A percentile compares a stretch with the other conserved stretches of the same genome.
Evolutionary conservation across 208 protist genomes (phyloP).

Genomic region (Leishmania tropica): DNA sequence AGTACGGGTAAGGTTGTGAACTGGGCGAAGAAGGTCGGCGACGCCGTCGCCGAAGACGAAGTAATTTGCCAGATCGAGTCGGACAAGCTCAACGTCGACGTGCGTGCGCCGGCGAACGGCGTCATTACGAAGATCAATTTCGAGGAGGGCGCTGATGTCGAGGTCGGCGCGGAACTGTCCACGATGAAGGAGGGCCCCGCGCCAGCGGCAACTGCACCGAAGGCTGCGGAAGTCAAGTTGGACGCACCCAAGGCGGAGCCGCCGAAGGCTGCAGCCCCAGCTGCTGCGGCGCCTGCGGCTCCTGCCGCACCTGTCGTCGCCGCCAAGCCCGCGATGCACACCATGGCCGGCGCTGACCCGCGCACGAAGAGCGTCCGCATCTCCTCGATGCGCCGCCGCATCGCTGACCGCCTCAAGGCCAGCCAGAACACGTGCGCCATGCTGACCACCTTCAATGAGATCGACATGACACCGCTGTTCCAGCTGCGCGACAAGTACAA

Average conservation of each 20-base stretch:
- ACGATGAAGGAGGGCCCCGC: constrained; percentile 87
- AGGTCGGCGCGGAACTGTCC: constrained; percentile 89
- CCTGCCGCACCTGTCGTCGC: constrained; percentile 35
- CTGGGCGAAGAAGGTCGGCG: constrained; percentile 96
- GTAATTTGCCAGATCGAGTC: constrained; percentile 98
- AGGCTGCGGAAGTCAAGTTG: constrained; percentile 18
- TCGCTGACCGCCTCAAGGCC: constrained; percentile 98
- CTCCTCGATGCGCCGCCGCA: constrained; percentile 95
- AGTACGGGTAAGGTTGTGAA: constrained; percentile 95
- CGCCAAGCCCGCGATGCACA: constrained; percentile 30
- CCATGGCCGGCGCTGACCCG: constrained; percentile 60
- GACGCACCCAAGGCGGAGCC: constrained; percentile 34
- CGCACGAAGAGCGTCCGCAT: constrained; percentile 90
- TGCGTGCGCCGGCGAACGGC: constrained; percentile 93
- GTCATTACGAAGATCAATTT: constrained; percentile 93
- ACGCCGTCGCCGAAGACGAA: constrained; percentile 96
- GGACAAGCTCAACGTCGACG: constrained; percentile 98
- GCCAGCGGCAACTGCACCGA: constrained; percentile 15
- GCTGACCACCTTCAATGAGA: constrained; percentile 99
- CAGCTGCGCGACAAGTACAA: constrained; percentile 97
- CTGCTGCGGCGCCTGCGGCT: constrained; percentile 26
- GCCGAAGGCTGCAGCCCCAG: constrained; percentile 16
- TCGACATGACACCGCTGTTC: constrained; percentile 97
- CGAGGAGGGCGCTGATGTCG: constrained; percentile 87
- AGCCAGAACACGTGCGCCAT: constrained; percentile 98